These are phyloP conservation scores for Aspergillus luchuensis DNA, from an alignment of 2,329 filamentous ascomycete species.

Conservation along the genomic window DNA sequence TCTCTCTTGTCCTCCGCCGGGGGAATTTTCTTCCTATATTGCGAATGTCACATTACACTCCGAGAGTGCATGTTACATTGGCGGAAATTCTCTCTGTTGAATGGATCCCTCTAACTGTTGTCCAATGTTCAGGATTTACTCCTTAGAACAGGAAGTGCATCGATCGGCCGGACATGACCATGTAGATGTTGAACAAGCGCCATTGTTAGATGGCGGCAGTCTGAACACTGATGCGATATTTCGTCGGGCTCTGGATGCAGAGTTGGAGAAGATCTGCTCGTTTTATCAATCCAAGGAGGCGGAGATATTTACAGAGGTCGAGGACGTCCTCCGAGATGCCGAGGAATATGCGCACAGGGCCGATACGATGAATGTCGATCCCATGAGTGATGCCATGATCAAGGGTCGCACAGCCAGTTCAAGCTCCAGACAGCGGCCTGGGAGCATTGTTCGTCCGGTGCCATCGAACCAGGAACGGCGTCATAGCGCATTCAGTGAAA, in stretches of 20 bases:
- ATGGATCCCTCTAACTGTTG: slow-evolving; percentile 1
- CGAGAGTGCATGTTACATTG: slow-evolving; percentile 3
- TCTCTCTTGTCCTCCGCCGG: slow-evolving; percentile 4
- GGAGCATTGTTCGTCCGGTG: slow-evolving; percentile 52
- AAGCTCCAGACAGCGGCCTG: slow-evolving; percentile 45
- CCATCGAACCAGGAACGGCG: slow-evolving; percentile 44
- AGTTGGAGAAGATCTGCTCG: slow-evolving; percentile 89
- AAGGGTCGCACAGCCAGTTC: slow-evolving; percentile 46
- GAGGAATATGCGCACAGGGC: slow-evolving; percentile 65
- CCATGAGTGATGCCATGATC: slow-evolving; percentile 44
- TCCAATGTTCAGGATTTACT: slow-evolving; percentile 76
- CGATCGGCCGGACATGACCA: slow-evolving; percentile 54
- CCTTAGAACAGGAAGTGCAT: slow-evolving; percentile 82
- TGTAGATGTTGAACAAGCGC: slow-evolving; percentile 79
- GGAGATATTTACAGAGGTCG: slow-evolving; percentile 80
- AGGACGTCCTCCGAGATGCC: slow-evolving; percentile 74
- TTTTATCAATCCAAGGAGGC: slow-evolving; percentile 90
- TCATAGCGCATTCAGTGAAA: slow-evolving; percentile 47
- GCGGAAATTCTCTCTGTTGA: slow-evolving; percentile 1
- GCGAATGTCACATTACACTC: slow-evolving; percentile 10
- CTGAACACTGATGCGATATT: slow-evolving; percentile 80
- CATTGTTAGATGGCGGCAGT: slow-evolving; percentile 65
- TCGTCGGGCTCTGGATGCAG: slow-evolving; percentile 75
- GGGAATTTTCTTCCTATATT: slow-evolving; percentile 1
- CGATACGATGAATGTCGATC: slow-evolving; percentile 47